Evolutionary conservation across 1,284 basidiomycete species (phyloP).

Genomic region (Ceratobasidium sp.): DNA sequence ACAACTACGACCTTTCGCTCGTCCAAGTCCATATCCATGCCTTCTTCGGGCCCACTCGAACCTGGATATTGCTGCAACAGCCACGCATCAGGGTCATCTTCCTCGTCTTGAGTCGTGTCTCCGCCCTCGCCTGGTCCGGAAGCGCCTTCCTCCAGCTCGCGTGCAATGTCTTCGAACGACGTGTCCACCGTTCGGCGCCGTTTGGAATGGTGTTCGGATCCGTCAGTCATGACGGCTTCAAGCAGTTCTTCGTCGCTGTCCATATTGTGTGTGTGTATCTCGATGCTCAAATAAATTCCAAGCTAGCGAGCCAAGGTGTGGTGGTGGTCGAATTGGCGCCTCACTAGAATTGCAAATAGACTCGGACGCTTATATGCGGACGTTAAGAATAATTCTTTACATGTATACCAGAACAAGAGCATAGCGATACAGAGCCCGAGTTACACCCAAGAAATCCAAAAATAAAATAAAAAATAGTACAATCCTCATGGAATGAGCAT

Average conservation of each 20-base stretch:
- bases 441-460: no score
- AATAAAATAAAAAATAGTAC: no score
- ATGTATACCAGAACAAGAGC: no score
- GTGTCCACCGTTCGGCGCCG: neutral
- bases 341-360: no score
- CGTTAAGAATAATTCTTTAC: no score
- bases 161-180: conserved; percentile 27
- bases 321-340: no score
- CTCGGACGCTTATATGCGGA: no score
- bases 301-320: no score
- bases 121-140: conserved; percentile 1
- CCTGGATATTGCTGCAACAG: conserved; percentile 8
- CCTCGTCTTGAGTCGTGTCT: conserved; percentile 7
- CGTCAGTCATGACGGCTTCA: neutral
- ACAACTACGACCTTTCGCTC: conserved; percentile 14
- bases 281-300: no score
- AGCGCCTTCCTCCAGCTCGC: conserved; percentile 28
- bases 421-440: no score
- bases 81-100: conserved; percentile 34
- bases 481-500: conserved; percentile 22
- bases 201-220: neutral
- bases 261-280: no score
- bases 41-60: neutral
- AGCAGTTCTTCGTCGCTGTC: conserved; percentile 31
- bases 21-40: conserved; percentile 1